Conservation (phyloP, 176 grass and related monocot genomes). For the Carex parvula region DNA sequence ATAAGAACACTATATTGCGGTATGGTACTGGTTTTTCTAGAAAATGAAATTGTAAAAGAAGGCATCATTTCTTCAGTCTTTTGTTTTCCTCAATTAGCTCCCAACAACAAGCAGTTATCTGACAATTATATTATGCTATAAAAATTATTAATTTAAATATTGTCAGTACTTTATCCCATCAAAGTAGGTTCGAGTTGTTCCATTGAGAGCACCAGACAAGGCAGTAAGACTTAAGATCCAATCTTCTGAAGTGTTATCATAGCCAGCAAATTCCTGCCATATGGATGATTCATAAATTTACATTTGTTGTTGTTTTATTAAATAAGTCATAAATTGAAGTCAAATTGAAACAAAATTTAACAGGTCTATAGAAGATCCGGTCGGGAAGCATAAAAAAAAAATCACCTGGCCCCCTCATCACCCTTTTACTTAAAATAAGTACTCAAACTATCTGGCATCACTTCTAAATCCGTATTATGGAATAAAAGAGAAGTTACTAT, state of each 20-base stretch:
- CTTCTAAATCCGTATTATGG: background rate
- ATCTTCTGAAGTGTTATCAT: conserved; percentile 44
- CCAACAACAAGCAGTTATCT: background rate
- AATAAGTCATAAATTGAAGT: background rate
- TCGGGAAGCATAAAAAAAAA: background rate
- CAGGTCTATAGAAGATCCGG: background rate
- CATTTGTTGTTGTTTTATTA: background rate
- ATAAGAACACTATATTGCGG: background rate
- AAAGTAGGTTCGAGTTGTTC: conserved; percentile 59
- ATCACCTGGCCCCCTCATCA: background rate
- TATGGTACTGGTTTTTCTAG: background rate
- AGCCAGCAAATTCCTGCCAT: conserved; percentile 48
- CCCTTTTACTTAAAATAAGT: background rate
- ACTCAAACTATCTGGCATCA: background rate
- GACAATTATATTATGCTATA: background rate
- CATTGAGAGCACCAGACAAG: conserved; percentile 74
- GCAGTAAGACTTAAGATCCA: conserved; percentile 81
- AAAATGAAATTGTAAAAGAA: background rate
- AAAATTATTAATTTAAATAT: background rate
- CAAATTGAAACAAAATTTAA: background rate
- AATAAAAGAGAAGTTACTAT: background rate
- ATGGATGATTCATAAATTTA: background rate
- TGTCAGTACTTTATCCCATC: conserved; percentile 53
- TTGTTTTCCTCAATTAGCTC: background rate
- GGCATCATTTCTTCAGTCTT: background rate